A percentile compares a stretch with the other conserved stretches of the same genome.
Conservation (phyloP, 2,329 filamentous ascomycete genomes). For the Nemania diffusa region DNA sequence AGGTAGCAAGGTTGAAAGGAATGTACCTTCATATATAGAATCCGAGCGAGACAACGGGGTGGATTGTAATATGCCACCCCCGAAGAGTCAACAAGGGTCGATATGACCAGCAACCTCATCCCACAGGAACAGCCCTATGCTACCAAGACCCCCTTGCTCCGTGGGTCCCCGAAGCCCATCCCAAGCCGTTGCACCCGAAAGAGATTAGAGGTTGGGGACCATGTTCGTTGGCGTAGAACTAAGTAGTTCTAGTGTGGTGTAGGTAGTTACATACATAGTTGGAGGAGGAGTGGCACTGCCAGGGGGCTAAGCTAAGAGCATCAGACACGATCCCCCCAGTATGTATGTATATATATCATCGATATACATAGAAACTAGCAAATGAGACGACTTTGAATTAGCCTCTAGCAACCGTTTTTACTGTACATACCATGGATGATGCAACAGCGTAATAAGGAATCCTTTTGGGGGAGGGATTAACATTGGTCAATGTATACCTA, state of each 20-base stretch:
- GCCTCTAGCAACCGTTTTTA: not conserved
- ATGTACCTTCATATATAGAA: slow-evolving; percentile 43
- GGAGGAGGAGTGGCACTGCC: slow-evolving; percentile 39
- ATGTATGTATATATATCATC: slow-evolving; percentile 32
- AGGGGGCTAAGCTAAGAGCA: slow-evolving; percentile 40
- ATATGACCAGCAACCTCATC: slow-evolving; percentile 10
- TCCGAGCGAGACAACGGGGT: not conserved
- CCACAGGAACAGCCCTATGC: slow-evolving; percentile 32
- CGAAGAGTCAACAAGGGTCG: slow-evolving; percentile 17
- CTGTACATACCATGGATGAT: not conserved
- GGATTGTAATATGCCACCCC: slow-evolving; percentile 17
- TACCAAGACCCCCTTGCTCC: slow-evolving; percentile 23
- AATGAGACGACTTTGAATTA: slow-evolving; percentile 19
- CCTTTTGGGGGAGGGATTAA: too few species aligned
- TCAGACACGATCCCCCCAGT: not conserved
- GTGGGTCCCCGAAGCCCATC: slow-evolving; percentile 14
- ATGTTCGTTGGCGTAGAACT: slow-evolving; percentile 30
- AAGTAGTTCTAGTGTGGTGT: not conserved
- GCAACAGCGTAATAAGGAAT: too few species aligned
- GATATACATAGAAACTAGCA: slow-evolving; percentile 20
- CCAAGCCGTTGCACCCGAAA: slow-evolving; percentile 25
- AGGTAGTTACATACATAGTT: too few species aligned
- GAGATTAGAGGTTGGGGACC: slow-evolving; percentile 30
- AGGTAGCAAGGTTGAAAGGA: slow-evolving; percentile 19
- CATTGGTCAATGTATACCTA: too few species aligned